Conservation (phyloP, 164 flowering plant species). For the Magnolia changhungtana region DNA sequence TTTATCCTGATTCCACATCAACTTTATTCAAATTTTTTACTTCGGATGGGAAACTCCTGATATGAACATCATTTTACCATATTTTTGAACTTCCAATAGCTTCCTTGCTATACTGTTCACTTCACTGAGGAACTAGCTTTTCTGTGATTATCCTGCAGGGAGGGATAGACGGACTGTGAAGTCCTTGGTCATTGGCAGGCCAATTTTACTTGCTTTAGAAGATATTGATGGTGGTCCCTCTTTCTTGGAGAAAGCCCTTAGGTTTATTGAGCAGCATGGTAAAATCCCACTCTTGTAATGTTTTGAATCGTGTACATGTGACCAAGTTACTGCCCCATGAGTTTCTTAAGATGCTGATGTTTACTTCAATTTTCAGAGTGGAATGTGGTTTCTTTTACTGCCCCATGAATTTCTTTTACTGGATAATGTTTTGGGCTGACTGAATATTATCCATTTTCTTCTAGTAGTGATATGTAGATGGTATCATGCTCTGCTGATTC, state of each 20-base stretch:
- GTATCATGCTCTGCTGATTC: not conserved
- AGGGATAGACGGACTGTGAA: slow-evolving; percentile 41
- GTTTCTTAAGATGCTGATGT: not conserved
- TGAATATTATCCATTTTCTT: not conserved
- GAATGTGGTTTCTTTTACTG: not conserved
- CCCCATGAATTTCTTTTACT: not conserved
- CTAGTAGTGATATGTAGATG: not conserved
- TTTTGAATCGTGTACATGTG: not conserved
- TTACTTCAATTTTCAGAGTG: not conserved
- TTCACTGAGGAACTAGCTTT: slow-evolving; percentile 4
- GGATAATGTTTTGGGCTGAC: not conserved
- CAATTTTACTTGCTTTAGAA: slow-evolving; percentile 81
- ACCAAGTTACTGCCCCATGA: not conserved
- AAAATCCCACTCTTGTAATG: slow-evolving; percentile 16
- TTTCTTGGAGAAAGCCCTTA: slow-evolving; percentile 83
- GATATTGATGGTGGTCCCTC: slow-evolving; percentile 88
- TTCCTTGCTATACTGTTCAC: slow-evolving; percentile 2
- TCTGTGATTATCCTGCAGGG: slow-evolving; percentile 28
- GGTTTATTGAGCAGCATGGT: slow-evolving; percentile 75
- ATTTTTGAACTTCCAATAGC: not conserved
- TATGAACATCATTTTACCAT: not conserved
- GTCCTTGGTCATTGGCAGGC: slow-evolving; percentile 63
- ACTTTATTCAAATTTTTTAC: not conserved
- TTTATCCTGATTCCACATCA: not conserved
- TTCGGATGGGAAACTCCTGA: not conserved